Base-by-base conservation (phyloP, 129 eudicot genomes). In the Mikania micrantha region DNA sequence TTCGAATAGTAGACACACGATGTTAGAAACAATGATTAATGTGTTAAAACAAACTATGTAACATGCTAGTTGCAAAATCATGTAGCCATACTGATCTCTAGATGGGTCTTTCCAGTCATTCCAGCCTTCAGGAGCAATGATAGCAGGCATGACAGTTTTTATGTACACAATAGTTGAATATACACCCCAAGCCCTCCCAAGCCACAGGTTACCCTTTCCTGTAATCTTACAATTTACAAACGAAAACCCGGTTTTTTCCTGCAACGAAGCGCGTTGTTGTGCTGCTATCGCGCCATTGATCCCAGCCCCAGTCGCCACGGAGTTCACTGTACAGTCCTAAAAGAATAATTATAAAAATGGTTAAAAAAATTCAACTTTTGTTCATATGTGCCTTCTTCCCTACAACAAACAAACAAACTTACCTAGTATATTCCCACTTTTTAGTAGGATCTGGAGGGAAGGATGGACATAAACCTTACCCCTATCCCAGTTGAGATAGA, bases 121-220 rank as follows among this genome's bases (percentile, higher is more conserved):
- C 98, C 98, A 93, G 8, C 98, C 96, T 10, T 88, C 95, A 7
- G 86, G 58, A 17, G 96, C 32, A 22, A 93, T 73, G 16, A 88
- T 82, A 4, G 58, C 71, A 7, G 92, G 72, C 96, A 93, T 86
- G 64, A 68, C 76, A 62, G 95, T 78, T 22, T 75, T 80, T 9
- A 88, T 27, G 65, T 80, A 93, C 5, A 93, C 77, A 0, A 74
- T 82, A 1, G 96, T 88, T 3, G 98, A 83, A 67, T 78, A 88
- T 41, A 36, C 21, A n/a, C 96, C 92, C 98, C 96, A 93, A 17
- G 98, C 91, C 65, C 98, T 79, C 7, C 98, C 98, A 1, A 93
- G 92, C 95, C 86, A 88, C 40, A 88, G 83, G 17, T 40, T 86
- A 12, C 98, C 98, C 2, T 62, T 76, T 6, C 98, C 98, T n/a